phyloP scores from a whole-genome alignment of 148 eudicot species.

The Tetragonia tetragonoides region DNA sequence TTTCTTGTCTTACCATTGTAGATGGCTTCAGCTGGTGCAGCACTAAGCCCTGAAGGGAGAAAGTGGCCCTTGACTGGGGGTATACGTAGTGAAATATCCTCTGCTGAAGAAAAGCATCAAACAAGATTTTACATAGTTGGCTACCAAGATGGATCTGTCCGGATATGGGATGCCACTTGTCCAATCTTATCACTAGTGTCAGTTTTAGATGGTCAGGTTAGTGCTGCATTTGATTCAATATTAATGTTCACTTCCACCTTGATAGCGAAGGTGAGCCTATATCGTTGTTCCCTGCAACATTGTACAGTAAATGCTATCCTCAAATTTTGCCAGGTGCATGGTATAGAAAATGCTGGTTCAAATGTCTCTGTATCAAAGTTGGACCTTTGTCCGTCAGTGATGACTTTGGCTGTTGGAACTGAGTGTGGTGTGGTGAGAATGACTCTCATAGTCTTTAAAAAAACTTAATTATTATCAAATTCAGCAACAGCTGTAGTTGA shows the following conservation, averaged over 20 bases:
- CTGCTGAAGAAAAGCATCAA: constrained; percentile 32
- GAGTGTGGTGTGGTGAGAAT: constrained; percentile 63
- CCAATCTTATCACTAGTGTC: constrained; percentile 50
- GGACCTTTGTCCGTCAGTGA: constrained; percentile 47
- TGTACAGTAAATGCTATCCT: constrained; percentile 11
- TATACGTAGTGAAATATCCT: constrained; percentile 28
- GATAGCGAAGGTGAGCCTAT: constrained; percentile 2
- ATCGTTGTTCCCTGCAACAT: not conserved
- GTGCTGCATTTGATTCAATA: constrained; percentile 18
- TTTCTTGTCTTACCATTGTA: constrained; percentile 24
- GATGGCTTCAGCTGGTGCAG: constrained; percentile 31
- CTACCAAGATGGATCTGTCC: constrained; percentile 70
- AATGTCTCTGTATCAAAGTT: constrained; percentile 48
- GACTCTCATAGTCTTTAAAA: not conserved
- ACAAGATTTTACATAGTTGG: constrained; percentile 53
- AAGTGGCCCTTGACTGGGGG: constrained; percentile 70
- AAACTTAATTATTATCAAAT: not conserved
- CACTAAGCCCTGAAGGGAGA: constrained; percentile 28
- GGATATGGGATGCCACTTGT: constrained; percentile 66
- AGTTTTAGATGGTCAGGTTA: constrained; percentile 48
- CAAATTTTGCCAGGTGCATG: constrained; percentile 43
- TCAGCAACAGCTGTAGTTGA: constrained; percentile 6
- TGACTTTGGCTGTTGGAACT: constrained; percentile 70
- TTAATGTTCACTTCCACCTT: constrained; percentile 5
- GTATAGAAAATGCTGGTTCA: constrained; percentile 39